Percentiles rank a stretch among this genome's conserved stretches.
Conservation (phyloP, 352 stramenopile genomes). For the Globisporangium acanthophoron region DNA sequence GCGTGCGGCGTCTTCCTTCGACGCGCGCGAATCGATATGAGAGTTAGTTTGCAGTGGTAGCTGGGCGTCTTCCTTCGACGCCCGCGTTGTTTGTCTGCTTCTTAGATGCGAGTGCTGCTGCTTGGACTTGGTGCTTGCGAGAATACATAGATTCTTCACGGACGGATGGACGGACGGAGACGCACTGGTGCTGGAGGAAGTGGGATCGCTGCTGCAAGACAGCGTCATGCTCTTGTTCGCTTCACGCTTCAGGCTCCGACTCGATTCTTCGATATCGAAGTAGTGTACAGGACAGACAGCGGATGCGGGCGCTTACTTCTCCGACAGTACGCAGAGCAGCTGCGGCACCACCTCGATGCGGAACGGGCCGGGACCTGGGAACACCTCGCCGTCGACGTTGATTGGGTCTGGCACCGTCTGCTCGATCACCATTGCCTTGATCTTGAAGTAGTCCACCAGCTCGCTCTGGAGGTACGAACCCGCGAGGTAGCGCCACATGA, state of each 20-base stretch:
- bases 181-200: neutral
- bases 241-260: too few relatives aligned
- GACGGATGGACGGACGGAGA: neutral
- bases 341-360: conserved; percentile 71
- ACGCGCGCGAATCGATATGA: neutral
- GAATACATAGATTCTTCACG: neutral
- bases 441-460: conserved; percentile 68
- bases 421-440: conserved; percentile 75
- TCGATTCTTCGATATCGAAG: neutral
- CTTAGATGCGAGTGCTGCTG: neutral
- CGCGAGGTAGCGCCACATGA: conserved; percentile 45
- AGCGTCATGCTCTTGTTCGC: too few relatives aligned
- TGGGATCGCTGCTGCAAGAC: too few relatives aligned
- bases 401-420: conserved; percentile 50
- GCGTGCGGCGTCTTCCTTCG: conserved; percentile 6
- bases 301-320: conserved; percentile 41
- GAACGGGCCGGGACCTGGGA: conserved; percentile 51
- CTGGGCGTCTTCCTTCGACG: neutral
- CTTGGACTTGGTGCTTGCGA: neutral
- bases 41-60: neutral
- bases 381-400: conserved; percentile 77
- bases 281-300: neutral
- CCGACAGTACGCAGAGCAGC: conserved; percentile 64
- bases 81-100: too few relatives aligned
- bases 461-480: conserved; percentile 53